Evolutionary conservation across 2,329 filamentous ascomycete genomes (phyloP), one percentile per base, ranked within the genome.

Genomic region (Xylariaceae sp.): DNA sequence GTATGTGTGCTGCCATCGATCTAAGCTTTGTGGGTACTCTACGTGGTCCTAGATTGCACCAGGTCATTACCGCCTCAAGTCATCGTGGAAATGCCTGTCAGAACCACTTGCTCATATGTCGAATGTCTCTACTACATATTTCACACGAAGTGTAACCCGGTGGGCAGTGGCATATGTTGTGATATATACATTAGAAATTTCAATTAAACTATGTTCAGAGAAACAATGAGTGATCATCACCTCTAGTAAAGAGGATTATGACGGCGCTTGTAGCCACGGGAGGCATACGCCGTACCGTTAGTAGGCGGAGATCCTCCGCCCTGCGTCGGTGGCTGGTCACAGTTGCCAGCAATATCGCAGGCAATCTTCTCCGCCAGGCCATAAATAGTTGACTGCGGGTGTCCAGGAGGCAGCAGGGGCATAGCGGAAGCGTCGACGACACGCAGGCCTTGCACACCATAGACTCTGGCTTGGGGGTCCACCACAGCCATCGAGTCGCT

Each of bases 351-450:
- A 11, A 55, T 54, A 40, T 55, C 53, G 15, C 51, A 55, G 11
- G 49, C 49, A n/a, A 55, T 55, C 45, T 55, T 55, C 42, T 55
- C 53, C 5, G 53, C 53, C 27, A 55, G 58, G 39, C 56, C 56
- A 50, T 60, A 64, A 0, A 64, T 48, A 1, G 56, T 59, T 1
- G 58, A 51, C 42, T 58, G 49, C 3, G 62, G 62, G 32, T 63
- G 60, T 14, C 62, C 61, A 9, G 61, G 59, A 6, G 56, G 56
- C 18, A 65, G 44, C 11, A 63, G 42, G 0, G 62, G 57, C 39
- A 65, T 60, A 7, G 58, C 52, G 12, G 58, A 56, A 10, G 78
- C 80, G 66, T 83, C 80, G 3, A 83, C 80, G 12, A 82, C 80
- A 18, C 81, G 69, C 44, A 83, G 64, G 0, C 72, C 71, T 6